phyloP scores from a whole-genome alignment of 129 eudicot genomes.

The Helianthus annuus region HanXRQr2.0-SUNRISE NC_035446.2:62999867-63000366 shows the following conservation, averaged over 20 bases:
- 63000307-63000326: constrained; percentile 18
- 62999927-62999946: too few relatives aligned
- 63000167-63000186: constrained; percentile 2
- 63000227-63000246: background rate
- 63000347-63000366: constrained; percentile 48
- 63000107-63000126: background rate
- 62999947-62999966: too few relatives aligned
- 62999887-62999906: too few relatives aligned
- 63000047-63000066: too few relatives aligned
- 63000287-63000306: background rate
- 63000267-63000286: constrained; percentile 15
- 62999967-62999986: too few relatives aligned
- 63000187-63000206: background rate
- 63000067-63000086: too few relatives aligned
- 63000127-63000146: background rate
- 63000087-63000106: background rate
- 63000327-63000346: constrained; percentile 81
- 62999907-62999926: too few relatives aligned
- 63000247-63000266: background rate
- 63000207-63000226: background rate
- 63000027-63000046: too few relatives aligned
- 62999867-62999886: too few relatives aligned
- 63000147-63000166: background rate
- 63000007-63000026: too few relatives aligned
- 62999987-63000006: too few relatives aligned